A percentile compares a stretch with the other conserved stretches of the same genome.
Evolutionary conservation across 352 stramenopile species (phyloP).

Genomic region (Pythium brachiatum): DNA sequence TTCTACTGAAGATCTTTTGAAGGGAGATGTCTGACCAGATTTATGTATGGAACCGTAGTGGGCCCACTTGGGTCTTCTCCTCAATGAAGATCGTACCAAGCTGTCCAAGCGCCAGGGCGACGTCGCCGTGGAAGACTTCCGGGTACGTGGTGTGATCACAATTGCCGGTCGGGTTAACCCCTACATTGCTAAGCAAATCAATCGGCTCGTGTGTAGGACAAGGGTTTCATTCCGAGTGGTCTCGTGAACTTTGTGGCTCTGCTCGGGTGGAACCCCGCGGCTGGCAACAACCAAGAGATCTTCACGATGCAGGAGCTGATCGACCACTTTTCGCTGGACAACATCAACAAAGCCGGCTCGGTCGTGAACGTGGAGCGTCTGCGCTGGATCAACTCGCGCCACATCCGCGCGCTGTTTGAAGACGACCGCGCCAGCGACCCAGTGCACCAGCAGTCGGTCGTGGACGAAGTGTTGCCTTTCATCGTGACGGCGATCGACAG

Average conservation of each 20-base stretch:
- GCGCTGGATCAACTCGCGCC: slow-evolving; percentile 88
- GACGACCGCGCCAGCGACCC: slow-evolving; percentile 35
- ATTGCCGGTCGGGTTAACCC: neutral
- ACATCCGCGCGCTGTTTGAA: slow-evolving; percentile 77
- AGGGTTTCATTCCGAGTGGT: slow-evolving; percentile 94
- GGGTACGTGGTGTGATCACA: slow-evolving; percentile 37
- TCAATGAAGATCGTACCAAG: slow-evolving; percentile 98
- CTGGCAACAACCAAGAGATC: slow-evolving; percentile 97
- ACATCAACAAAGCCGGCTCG: slow-evolving; percentile 87
- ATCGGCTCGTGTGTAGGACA: slow-evolving; percentile 48
- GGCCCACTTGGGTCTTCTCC: slow-evolving; percentile 91
- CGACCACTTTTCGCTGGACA: slow-evolving; percentile 79
- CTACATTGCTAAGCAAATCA: neutral
- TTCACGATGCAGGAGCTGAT: slow-evolving; percentile 93
- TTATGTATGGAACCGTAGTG: slow-evolving; percentile 42
- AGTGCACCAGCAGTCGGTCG: slow-evolving; percentile 41
- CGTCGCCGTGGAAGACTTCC: slow-evolving; percentile 96
- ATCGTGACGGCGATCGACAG: slow-evolving; percentile 45
- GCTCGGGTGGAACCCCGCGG: slow-evolving; percentile 95
- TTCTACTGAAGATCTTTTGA: too few species aligned
- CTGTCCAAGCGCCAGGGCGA: slow-evolving; percentile 98
- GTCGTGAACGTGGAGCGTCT: slow-evolving; percentile 86
- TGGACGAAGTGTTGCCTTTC: slow-evolving; percentile 68
- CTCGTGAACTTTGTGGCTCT: slow-evolving; percentile 98
- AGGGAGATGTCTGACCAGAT: too few species aligned